Evolutionary conservation across 352 stramenopile genomes (phyloP), one percentile per base, ranked within the genome.

Genomic region (Globisporangium camurandrum): DNA sequence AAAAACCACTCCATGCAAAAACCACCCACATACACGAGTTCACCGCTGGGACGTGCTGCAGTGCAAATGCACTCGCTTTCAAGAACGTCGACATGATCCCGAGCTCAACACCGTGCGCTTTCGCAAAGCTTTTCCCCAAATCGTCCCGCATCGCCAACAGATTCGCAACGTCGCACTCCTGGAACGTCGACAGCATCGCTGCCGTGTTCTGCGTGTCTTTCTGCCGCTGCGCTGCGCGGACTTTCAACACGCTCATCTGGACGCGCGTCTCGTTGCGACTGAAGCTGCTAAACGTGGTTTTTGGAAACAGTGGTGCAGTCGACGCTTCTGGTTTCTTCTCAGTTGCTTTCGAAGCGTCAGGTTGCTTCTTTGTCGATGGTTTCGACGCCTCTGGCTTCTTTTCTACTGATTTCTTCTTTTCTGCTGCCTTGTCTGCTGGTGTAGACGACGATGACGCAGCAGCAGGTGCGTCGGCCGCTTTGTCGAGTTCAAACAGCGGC

Each of bases 41-140:
- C 26, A 99, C 95, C 20, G 94, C 86, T 10, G 97, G 97, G 46
- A 98, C 87, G 56, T 95, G 79, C 54, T 84, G 57, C 36, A 99
- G 69, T 10, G 96, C 93, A 40, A 86, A 71, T 0, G 96, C 95
- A 45, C 88, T 94, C 17, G 97, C 97, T 69, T 98, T 98, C 50
- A 99, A 87, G 76, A 99, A 99, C 30, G 93, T 93, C 31, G 77
- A 97, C 94, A 99, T 98, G 77, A 99, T 98, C 27, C 97, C 97
- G 22, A 99, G 77, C 71, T 98, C 98, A 56, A 98, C 89, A 43
- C 95, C 96, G 75, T 99, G 93, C 37, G 86, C 91, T 63, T 98
- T 97, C 65, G 96, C 78, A 57, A 99, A 99, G 38, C 84, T 83
- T 10, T 94, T 82, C 51, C 93, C 91, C 27, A 96, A 74, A 43